phyloP scores from a whole-genome alignment of 352 stramenopile species.

The Ophiocytium majus region DNA sequence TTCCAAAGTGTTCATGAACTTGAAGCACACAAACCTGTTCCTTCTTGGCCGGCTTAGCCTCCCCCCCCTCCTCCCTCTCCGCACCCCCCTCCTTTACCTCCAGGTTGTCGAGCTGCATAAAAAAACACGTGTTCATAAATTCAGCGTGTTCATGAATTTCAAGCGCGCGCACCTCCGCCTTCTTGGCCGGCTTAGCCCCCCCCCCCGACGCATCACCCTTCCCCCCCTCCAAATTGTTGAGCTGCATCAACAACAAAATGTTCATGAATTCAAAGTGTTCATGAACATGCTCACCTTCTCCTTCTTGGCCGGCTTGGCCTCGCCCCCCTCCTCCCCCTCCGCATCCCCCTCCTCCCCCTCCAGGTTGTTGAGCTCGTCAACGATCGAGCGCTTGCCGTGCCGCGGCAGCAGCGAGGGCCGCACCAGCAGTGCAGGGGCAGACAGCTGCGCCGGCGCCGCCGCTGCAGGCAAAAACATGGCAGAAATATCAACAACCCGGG shows the following conservation, averaged over 20 bases:
- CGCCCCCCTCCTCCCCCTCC: slow-evolving; percentile 62
- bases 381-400: slow-evolving; percentile 2
- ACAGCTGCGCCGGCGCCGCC: background rate
- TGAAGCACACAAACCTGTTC: background rate
- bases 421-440: background rate
- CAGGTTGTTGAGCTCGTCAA: slow-evolving; percentile 14
- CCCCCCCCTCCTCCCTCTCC: slow-evolving; percentile 62
- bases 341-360: slow-evolving; percentile 25
- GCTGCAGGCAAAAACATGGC: background rate
- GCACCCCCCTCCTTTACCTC: slow-evolving; percentile 23
- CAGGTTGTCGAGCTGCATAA: background rate
- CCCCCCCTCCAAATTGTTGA: too few species aligned
- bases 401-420: background rate
- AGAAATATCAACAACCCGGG: background rate
- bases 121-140: too few species aligned
- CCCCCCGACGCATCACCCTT: too few species aligned
- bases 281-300: background rate
- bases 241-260: too few species aligned
- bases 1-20: too few species aligned
- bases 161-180: too few species aligned
- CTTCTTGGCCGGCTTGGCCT: background rate
- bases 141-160: too few species aligned
- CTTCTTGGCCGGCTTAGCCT: background rate
- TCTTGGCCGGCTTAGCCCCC: too few species aligned
- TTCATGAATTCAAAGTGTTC: too few species aligned